These are phyloP conservation scores for Quillaja saponaria DNA, from an alignment of 306 rosid genomes.

Conservation along the genomic window DNA sequence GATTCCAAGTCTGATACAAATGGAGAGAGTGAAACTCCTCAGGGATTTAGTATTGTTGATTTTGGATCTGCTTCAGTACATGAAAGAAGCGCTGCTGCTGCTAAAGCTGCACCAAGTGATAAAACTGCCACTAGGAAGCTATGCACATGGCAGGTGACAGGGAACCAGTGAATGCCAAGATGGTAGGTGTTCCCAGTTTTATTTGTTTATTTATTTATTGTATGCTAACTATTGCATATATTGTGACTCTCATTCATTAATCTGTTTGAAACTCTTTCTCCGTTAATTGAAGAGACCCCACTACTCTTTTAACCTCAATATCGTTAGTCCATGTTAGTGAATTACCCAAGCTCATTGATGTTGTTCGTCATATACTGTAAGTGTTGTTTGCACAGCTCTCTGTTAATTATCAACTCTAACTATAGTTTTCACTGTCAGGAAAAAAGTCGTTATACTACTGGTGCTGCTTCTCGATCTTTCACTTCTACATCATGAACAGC, in stretches of 20 bases:
- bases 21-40: slow-evolving; percentile 56
- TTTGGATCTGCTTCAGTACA: slow-evolving; percentile 99
- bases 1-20: slow-evolving; percentile 60
- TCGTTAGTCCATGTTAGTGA: neutral
- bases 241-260: slow-evolving; percentile 7
- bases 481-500: slow-evolving; percentile 91
- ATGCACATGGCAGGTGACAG: slow-evolving; percentile 96
- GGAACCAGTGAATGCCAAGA: slow-evolving; percentile 82
- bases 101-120: slow-evolving; percentile 82
- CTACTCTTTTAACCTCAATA: neutral
- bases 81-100: slow-evolving; percentile 97
- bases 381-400: neutral
- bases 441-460: slow-evolving; percentile 88
- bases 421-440: slow-evolving; percentile 52
- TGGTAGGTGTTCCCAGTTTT: slow-evolving; percentile 54
- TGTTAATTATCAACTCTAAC: slow-evolving; percentile 20
- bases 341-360: neutral
- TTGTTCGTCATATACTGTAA: neutral
- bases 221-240: neutral
- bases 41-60: slow-evolving; percentile 88
- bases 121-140: slow-evolving; percentile 96
- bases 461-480: slow-evolving; percentile 95
- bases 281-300: slow-evolving; percentile 14
- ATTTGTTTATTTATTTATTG: slow-evolving; percentile 13
- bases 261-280: slow-evolving; percentile 19